Conservation (phyloP, 1,284 basidiomycete genomes). For the Tilletia caries region DNA sequence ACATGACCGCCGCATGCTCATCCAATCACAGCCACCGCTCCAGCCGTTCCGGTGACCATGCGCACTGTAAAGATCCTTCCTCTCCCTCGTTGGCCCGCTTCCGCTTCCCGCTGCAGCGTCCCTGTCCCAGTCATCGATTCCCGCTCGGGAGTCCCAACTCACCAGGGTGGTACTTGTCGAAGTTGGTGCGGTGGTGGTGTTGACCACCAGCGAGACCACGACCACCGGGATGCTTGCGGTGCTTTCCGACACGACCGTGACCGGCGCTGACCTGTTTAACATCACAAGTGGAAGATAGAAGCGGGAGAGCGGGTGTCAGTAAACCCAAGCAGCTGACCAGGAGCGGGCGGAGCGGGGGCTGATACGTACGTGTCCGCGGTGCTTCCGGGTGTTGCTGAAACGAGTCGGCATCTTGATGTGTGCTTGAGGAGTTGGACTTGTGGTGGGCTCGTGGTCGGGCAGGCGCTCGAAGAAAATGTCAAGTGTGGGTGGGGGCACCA, state of each 20-base stretch:
- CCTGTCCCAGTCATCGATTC: too few species aligned
- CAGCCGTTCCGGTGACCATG: too few species aligned
- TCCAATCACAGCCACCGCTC: too few species aligned
- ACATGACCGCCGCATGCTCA: too few species aligned
- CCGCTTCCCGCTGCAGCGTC: too few species aligned
- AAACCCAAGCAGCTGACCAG: not conserved
- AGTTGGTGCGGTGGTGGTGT: slow-evolving; percentile 85
- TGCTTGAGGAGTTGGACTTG: not conserved
- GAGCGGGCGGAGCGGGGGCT: not conserved
- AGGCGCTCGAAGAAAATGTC: not conserved
- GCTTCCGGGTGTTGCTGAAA: slow-evolving; percentile 94
- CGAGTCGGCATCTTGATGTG: slow-evolving; percentile 75
- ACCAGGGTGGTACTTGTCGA: slow-evolving; percentile 55
- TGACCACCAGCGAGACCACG: slow-evolving; percentile 99
- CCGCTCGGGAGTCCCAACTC: slow-evolving; percentile 19
- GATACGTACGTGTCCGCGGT: slow-evolving; percentile 66
- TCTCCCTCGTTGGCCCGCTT: too few species aligned
- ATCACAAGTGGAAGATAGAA: not conserved
- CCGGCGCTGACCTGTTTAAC: slow-evolving; percentile 78
- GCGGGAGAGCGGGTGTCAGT: not conserved
- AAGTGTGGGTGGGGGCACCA: too few species aligned
- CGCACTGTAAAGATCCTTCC: too few species aligned
- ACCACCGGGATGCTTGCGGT: slow-evolving; percentile 99
- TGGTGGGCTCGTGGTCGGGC: not conserved
- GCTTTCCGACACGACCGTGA: slow-evolving; percentile 99